Percentiles rank a stretch among this genome's conserved stretches.
These are phyloP conservation scores for Vickermania ingenoplastis DNA, from an alignment of 208 protist species.

Conservation along the genomic window DNA sequence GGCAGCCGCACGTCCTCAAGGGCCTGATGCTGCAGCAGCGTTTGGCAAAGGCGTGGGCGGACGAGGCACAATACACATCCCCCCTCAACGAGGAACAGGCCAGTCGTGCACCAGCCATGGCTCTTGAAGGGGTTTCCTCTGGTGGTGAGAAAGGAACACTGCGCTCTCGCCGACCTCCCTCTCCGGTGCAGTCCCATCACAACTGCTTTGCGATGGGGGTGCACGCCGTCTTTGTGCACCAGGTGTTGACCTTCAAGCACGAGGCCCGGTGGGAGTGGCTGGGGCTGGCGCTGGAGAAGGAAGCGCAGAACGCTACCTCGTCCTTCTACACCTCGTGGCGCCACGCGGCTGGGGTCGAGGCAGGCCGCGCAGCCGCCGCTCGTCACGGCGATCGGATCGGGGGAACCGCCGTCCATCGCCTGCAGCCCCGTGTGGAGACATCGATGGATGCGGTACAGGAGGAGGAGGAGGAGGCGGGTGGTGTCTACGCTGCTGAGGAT, in stretches of 20 bases:
- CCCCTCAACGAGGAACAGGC: not conserved
- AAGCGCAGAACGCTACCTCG: not conserved
- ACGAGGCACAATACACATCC: not conserved
- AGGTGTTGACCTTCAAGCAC: slow-evolving; percentile 66
- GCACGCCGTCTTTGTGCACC: slow-evolving; percentile 80
- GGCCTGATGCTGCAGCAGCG: slow-evolving; percentile 68
- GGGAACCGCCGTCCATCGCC: too few species aligned
- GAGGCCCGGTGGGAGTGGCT: slow-evolving; percentile 74
- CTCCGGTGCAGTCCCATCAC: not conserved
- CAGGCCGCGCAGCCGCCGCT: too few species aligned
- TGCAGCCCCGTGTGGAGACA: not conserved
- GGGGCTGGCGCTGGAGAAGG: slow-evolving; percentile 15
- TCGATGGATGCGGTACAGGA: not conserved
- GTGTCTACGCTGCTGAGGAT: too few species aligned
- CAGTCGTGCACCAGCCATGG: slow-evolving; percentile 7
- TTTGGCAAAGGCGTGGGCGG: slow-evolving; percentile 10
- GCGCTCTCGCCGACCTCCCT: not conserved
- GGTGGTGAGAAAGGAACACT: slow-evolving; percentile 17
- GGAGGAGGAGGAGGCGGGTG: not conserved
- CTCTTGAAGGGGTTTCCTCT: too few species aligned
- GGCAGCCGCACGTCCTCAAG: slow-evolving; percentile 28
- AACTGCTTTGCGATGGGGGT: slow-evolving; percentile 19
- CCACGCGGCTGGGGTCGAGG: slow-evolving; percentile 8
- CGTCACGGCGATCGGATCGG: too few species aligned
- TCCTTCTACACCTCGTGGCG: slow-evolving; percentile 1